Base-by-base conservation (phyloP, 345 rosid species). In the Acer campestre region DNA sequence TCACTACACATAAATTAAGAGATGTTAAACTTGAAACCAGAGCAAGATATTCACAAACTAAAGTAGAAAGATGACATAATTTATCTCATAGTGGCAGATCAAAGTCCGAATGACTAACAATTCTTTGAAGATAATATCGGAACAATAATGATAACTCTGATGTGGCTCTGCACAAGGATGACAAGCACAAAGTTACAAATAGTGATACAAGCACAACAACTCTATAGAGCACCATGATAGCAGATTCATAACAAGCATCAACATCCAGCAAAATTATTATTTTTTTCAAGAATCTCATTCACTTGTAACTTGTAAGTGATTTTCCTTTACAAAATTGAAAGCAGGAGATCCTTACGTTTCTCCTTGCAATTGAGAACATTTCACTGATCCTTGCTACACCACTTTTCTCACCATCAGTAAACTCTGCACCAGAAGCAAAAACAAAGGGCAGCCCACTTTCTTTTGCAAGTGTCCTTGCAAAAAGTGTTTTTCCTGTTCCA, bases 401-500 rank as follows among this genome's bases (percentile, higher is more conserved):
- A 80, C 97, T 90, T 84, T 90, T 91, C 86, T 92, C 98, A 80
- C 97, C 90, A 62, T 95, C 98, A 11, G 94, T 90, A 80, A 95
- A 92, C 88, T 95, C 98, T 1, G 98, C 99, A 82, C 97, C 98
- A 63, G 99, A 93, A 75, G 99, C 98, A 87, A 90, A 93, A 78
- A 95, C 95, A 71, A 95, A 93, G 59, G 99, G 98, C 82, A 92
- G 78, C 66, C 99, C 99, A 85, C 98, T 90, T 88, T 91, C 93
- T 84, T 95, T 95, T 44, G 99, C 86, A 75, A 95, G 96, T 64
- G 99, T 90, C 80, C 99, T 86, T 0, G 98, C 99, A 89, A 95
- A 95, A 78, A 93, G 96, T 61, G 99, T 95, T 84, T 95, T 95
- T 62, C 99, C 99, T 10, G 99, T 95, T 81, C 99, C 99, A 77